Conservation (phyloP, 495 filamentous ascomycete species). For the Physcia stellaris region DNA sequence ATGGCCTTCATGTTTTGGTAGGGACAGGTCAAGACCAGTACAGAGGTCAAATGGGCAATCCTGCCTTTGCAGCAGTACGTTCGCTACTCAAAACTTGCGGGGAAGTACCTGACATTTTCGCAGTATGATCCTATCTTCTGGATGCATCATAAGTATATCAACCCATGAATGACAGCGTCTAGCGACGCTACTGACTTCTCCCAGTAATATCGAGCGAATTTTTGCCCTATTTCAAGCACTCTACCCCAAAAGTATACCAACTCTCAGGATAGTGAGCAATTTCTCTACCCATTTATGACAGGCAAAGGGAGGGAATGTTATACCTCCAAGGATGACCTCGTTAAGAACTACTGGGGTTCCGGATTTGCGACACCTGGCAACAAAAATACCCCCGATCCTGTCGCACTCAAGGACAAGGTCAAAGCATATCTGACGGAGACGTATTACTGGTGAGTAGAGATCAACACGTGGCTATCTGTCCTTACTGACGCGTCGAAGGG, state of each 20-base stretch:
- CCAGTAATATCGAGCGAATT: no score
- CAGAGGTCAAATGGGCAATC: not conserved
- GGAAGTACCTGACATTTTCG: no score
- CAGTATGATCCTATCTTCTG: no score
- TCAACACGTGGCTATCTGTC: no score
- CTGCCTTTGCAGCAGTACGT: not conserved
- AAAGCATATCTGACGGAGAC: not conserved
- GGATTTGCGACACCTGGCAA: not conserved
- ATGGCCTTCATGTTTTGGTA: no score
- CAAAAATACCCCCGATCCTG: not conserved
- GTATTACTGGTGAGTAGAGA: not conserved
- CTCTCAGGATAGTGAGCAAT: not conserved
- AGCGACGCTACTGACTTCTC: no score
- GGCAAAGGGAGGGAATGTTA: not conserved
- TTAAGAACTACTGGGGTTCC: not conserved
- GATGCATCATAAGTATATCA: no score
- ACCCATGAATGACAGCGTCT: no score
- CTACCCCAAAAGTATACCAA: not conserved
- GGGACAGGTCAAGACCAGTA: not conserved
- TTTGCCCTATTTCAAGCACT: no score
- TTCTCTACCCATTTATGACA: not conserved
- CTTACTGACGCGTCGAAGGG: no score
- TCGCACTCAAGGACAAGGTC: not conserved
- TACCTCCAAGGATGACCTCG: not conserved
- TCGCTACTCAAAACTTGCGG: not conserved